phyloP scores from a whole-genome alignment of 257 asterid genomes.

The Oldenlandia corymbosa region DNA sequence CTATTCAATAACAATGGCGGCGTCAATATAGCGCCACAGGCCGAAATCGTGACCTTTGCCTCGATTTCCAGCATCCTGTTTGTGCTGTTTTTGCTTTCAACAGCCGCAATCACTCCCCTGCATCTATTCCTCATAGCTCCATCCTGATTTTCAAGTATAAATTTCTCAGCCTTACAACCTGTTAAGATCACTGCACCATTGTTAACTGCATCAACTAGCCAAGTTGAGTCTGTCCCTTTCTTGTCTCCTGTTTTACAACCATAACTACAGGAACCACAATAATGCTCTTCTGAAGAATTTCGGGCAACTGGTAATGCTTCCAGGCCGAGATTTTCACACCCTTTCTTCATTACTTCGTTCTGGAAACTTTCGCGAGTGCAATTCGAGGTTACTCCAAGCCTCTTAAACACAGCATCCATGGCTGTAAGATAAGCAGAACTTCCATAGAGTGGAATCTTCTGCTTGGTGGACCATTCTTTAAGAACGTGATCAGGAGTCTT shows the following conservation, averaged over 20 bases:
- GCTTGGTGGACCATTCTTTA: conserved; percentile 60
- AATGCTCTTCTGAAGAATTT: conserved; percentile 63
- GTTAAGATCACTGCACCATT: conserved; percentile 66
- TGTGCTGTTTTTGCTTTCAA: conserved; percentile 24
- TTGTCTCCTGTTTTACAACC: conserved; percentile 89
- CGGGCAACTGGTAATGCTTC: conserved; percentile 50
- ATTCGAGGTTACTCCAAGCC: conserved; percentile 63
- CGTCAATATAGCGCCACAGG: conserved; percentile 72
- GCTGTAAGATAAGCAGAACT: conserved; percentile 55
- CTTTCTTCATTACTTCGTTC: conserved; percentile 56
- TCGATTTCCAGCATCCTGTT: conserved; percentile 45
- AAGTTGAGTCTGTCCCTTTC: conserved; percentile 72
- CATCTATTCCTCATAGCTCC: conserved; percentile 42
- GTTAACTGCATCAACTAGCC: conserved; percentile 81
- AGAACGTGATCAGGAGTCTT: conserved; percentile 69
- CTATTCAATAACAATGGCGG: conserved; percentile 71
- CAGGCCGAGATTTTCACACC: conserved; percentile 67
- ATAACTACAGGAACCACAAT: conserved; percentile 82
- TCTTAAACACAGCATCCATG: conserved; percentile 66
- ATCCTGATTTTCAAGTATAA: conserved; percentile 29
- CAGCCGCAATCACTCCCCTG: conserved; percentile 53
- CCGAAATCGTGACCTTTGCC: conserved; percentile 55
- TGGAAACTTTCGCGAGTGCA: conserved; percentile 64
- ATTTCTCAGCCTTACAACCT: conserved; percentile 62
- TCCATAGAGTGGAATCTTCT: conserved; percentile 45